These are phyloP conservation scores for Perkinsus olseni DNA, from an alignment of 169 alveolate species.

Conservation along the genomic window DNA sequence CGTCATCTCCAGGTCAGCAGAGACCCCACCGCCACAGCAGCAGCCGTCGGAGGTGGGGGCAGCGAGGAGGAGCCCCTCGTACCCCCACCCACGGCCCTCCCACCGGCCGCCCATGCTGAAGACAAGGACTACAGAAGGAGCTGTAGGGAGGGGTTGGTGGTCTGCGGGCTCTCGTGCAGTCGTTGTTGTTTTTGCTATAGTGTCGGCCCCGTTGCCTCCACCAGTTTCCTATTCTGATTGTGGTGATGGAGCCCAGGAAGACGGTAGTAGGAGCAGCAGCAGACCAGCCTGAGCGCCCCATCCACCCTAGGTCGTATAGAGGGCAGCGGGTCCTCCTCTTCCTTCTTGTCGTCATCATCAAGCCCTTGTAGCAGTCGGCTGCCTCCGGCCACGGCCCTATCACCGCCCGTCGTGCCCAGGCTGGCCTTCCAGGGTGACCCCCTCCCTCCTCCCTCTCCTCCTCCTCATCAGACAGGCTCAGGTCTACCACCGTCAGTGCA, in stretches of 20 bases:
- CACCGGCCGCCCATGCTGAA: neutral
- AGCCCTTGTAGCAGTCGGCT: neutral
- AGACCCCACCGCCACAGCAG: neutral
- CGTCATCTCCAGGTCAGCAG: neutral
- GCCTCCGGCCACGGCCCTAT: neutral
- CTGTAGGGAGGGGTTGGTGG: neutral
- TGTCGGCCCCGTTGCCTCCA: neutral
- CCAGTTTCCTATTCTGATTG: neutral
- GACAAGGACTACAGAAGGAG: neutral
- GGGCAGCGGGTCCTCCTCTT: neutral
- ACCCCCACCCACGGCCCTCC: neutral
- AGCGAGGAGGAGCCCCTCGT: no score
- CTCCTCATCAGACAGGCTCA: no score
- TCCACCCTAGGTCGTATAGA: neutral
- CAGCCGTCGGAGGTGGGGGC: neutral
- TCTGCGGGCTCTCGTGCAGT: neutral
- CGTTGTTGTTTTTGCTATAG: neutral
- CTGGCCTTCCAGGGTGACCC: neutral
- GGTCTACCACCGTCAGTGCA: neutral
- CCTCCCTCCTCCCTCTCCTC: neutral
- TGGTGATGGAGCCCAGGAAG: neutral
- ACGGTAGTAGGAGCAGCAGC: no score
- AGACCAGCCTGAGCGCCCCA: no score
- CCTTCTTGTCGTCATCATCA: neutral
- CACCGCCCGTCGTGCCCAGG: neutral